Conservation (phyloP, 179 eudicot species). For the Amaranthus tricolor region DNA sequence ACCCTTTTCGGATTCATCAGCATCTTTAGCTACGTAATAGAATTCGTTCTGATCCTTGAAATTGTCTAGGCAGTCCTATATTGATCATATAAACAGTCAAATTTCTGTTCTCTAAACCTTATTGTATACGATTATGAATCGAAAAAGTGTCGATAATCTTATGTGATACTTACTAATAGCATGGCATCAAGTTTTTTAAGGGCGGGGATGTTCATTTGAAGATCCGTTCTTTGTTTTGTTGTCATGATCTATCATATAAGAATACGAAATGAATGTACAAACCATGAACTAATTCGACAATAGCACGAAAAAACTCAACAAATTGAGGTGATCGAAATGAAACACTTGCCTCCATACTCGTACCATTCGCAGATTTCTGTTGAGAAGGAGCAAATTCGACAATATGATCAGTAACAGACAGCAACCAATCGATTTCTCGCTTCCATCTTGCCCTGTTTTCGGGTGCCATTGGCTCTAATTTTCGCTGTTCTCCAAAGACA, state of each 20-base stretch:
- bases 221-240: constrained; percentile 65
- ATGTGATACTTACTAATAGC: constrained; percentile 54
- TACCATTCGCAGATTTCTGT: constrained; percentile 61
- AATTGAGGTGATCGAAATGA: neutral
- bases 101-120: neutral
- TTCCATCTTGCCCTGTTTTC: constrained; percentile 69
- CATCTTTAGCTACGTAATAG: constrained; percentile 55
- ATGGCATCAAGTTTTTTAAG: constrained; percentile 62
- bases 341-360: constrained; percentile 56
- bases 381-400: constrained; percentile 75
- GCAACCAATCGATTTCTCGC: constrained; percentile 68
- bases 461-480: constrained; percentile 70
- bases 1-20: constrained; percentile 38
- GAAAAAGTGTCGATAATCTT: neutral
- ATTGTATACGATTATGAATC: too few species aligned
- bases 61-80: constrained; percentile 79
- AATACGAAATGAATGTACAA: neutral
- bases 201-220: constrained; percentile 73
- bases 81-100: neutral
- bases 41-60: constrained; percentile 75
- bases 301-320: neutral
- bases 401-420: constrained; percentile 73
- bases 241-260: constrained; percentile 48
- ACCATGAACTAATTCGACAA: neutral
- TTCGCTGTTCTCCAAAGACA: constrained; percentile 69